These are phyloP conservation scores for Stemphylium vesicarium DNA, from an alignment of 2,329 filamentous ascomycete species.

Conservation along the genomic window DNA sequence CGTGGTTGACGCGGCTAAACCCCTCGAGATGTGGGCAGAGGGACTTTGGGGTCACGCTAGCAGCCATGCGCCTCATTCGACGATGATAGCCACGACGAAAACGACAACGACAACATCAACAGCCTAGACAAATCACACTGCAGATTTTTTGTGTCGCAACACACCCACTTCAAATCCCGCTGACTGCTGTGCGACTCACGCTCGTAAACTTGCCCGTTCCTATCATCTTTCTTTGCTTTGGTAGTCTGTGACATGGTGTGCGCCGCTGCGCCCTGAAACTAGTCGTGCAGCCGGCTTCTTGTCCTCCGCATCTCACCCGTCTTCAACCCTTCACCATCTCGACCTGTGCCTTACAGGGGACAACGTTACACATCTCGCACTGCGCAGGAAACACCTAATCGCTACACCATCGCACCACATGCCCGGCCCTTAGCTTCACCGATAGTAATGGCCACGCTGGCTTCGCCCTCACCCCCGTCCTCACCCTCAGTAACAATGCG, in stretches of 20 bases:
- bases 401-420: constrained; percentile 29
- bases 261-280: constrained; percentile 35
- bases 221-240: neutral
- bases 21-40: no score
- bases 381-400: constrained; percentile 11
- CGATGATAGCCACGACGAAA: neutral
- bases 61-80: constrained; percentile 2
- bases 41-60: neutral
- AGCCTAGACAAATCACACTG: neutral
- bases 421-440: constrained; percentile 27
- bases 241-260: constrained; percentile 23
- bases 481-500: constrained; percentile 49
- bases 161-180: no score
- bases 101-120: neutral
- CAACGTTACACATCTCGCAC: constrained; percentile 20
- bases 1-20: no score
- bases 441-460: constrained; percentile 48
- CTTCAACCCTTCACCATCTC: constrained; percentile 10
- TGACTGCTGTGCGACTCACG: neutral
- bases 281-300: constrained; percentile 22
- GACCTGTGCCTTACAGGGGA: neutral
- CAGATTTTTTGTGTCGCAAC: neutral
- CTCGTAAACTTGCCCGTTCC: neutral
- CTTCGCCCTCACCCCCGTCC: constrained; percentile 47
- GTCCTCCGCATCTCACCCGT: constrained; percentile 15